Evolutionary conservation across 345 rosid genomes (phyloP).

Genomic region (Microcos paniculata): DNA sequence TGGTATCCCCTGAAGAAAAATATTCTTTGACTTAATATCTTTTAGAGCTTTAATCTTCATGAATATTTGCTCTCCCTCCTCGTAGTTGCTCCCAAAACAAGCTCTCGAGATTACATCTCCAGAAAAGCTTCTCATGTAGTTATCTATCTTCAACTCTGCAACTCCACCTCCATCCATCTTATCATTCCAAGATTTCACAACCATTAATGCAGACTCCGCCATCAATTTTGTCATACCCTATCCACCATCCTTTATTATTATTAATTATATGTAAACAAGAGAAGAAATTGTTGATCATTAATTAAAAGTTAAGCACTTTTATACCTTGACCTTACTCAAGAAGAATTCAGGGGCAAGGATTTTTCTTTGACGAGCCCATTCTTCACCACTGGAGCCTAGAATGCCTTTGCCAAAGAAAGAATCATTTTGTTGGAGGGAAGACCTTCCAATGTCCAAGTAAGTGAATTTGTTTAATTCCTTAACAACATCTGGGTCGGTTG

Average conservation of each 20-base stretch:
- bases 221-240: constrained; percentile 37
- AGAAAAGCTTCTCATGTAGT: constrained; percentile 44
- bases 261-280: too few relatives aligned
- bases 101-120: constrained; percentile 62
- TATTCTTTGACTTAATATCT: constrained; percentile 36
- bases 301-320: too few relatives aligned
- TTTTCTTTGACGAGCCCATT: constrained; percentile 33
- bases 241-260: too few relatives aligned
- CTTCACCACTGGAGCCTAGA: constrained; percentile 22
- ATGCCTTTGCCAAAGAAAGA: constrained; percentile 31
- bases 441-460: constrained; percentile 28
- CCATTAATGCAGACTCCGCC: constrained; percentile 20
- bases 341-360: constrained; percentile 28
- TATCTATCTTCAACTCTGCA: constrained; percentile 30
- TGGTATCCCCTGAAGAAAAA: constrained; percentile 31
- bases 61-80: constrained; percentile 56
- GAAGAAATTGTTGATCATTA: neutral
- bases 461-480: constrained; percentile 14
- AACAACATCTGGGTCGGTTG: constrained; percentile 16
- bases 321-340: constrained; percentile 24
- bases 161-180: constrained; percentile 9
- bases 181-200: constrained; percentile 29
- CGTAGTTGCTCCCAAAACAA: constrained; percentile 59
- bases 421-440: constrained; percentile 14
- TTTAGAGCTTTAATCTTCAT: constrained; percentile 53